Conservation (phyloP, 2,329 filamentous ascomycete genomes). For the Apiospora arundinis region DNA sequence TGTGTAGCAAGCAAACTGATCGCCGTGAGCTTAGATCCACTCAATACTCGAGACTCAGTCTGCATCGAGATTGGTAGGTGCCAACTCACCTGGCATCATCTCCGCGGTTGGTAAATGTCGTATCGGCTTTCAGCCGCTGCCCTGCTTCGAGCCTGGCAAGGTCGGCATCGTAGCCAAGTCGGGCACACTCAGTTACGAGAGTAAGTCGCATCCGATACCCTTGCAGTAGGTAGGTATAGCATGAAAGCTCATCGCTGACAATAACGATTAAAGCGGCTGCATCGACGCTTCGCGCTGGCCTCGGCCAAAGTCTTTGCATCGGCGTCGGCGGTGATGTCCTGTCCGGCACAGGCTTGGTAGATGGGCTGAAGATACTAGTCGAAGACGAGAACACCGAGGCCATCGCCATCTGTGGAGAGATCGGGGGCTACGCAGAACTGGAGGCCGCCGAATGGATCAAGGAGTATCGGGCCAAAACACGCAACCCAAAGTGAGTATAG, state of each 20-base stretch:
- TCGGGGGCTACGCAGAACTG: constrained; percentile 73
- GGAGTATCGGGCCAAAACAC: constrained; percentile 63
- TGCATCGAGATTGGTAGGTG: constrained; percentile 71
- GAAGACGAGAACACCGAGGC: constrained; percentile 72
- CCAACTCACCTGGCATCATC: constrained; percentile 78
- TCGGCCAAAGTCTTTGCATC: constrained; percentile 76
- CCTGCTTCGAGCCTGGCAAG: constrained; percentile 72
- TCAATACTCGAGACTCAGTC: constrained; percentile 73
- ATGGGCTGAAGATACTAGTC: constrained; percentile 71
- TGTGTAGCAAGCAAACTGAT: background rate
- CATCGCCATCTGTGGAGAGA: constrained; percentile 75
- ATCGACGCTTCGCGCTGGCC: constrained; percentile 70
- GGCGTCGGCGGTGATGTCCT: constrained; percentile 77
- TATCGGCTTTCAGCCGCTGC: constrained; percentile 73
- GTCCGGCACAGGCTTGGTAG: constrained; percentile 75
- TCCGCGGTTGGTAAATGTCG: constrained; percentile 70
- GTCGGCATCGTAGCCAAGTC: constrained; percentile 77
- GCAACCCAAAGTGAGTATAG: constrained; percentile 66
- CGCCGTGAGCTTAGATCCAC: constrained; percentile 58
- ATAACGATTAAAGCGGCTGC: constrained; percentile 60
- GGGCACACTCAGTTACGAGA: constrained; percentile 75
- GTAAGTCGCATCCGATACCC: constrained; percentile 31
- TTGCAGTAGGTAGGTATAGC: too few relatives aligned
- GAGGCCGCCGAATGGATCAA: constrained; percentile 77
- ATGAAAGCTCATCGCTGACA: background rate